Evolutionary conservation across 2,329 filamentous ascomycete species (phyloP), one percentile per base, ranked within the genome.

Genomic region (Trichoderma semiorbis): DNA sequence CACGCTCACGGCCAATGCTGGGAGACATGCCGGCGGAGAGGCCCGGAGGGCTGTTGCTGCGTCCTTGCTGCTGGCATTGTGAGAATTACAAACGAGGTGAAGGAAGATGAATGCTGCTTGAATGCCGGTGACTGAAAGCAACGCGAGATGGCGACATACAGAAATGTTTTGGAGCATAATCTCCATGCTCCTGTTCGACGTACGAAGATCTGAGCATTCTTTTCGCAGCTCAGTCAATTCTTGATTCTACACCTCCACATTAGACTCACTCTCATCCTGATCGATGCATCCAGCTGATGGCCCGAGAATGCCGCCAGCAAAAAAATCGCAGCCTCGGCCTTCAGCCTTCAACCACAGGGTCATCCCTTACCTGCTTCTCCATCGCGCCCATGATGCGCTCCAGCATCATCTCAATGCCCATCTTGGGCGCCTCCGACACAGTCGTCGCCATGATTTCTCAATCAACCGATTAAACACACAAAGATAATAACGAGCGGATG

Each of bases 141-240:
- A 16, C 7, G 5, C 21, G 39, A 57, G 39, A 47, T 50, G 21
- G 11, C 24, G n/a, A 39, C 67, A 5, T 69, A 69, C 67, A 53
- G 39, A 30, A 50, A 69, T 75, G 34, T 76, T 75, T 69, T 72
- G 72, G 26, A 77, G 74, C 58, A 77, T 72, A 39, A 70, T 72
- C 69, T 75, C 72, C 71, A 77, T 76, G 63, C 73, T 74, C 10
- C 58, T 71, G 68, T 77, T 77, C 36, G 74, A 75, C 34, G 73
- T 68, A 47, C 76, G 76, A n/a, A 77, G 73, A 34, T 75, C 74
- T 24, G 74, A 39, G 72, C 75, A 76, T 69, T 77, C 75, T 8
- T 55, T 70, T 43, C 76, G 76, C 66, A 77, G 67, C 67, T 76
- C 75, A 6, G 69, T 58, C 72, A 77, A 72, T 61, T 77, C 76